Evolutionary conservation across 441 rosid genomes (phyloP), one percentile per base, ranked within the genome.

Genomic region (Iberis amara): DNA sequence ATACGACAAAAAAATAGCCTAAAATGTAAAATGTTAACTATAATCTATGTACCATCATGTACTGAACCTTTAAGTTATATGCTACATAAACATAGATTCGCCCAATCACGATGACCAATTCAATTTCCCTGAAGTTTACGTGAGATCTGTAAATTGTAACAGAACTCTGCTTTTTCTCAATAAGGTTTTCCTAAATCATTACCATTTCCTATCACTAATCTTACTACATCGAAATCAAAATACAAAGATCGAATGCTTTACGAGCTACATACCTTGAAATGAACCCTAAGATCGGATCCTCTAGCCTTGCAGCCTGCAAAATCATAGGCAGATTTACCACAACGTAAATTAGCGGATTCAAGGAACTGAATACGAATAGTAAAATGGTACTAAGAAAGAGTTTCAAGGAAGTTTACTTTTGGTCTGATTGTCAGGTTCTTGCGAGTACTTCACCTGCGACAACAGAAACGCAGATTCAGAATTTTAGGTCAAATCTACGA

Each of bases 281-380:
- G 90, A 59, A 74, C 84, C 57, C 90, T 72, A 53, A 82, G 86
- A 68, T 82, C 86, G 26, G 86, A 71, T 41, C 86, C 90, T 65
- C 84, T 67, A 32, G 90, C 82, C 74, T 83, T 83, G 78, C 90
- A 83, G 15, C 82, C 86, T 80, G 72, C 53, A 59, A 57, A 7
- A 58, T 12, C 28, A 21, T 27, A 32, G 1, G 7, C 35, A 48
- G 1, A 11, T 13, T 39, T 2, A 7, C 23, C 13, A 57, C 2
- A 39, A 35, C 0, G 21, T 18, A 36, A 51, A 9, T 1, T 0
- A 23, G 21, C 21, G 21, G 21, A 18, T 18, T 18, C 10, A 13
- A 1, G 35, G 28, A 43, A 24, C 33, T 8, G 23, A 30, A 26
- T 0, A 4, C 21, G 6, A n/a, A 44, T 7, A 2, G 11, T 38